Percentiles rank a stretch among this genome's conserved stretches.
These are phyloP conservation scores for Cicer yamashitae DNA, from an alignment of 306 rosid genomes.

Conservation along the genomic window DNA sequence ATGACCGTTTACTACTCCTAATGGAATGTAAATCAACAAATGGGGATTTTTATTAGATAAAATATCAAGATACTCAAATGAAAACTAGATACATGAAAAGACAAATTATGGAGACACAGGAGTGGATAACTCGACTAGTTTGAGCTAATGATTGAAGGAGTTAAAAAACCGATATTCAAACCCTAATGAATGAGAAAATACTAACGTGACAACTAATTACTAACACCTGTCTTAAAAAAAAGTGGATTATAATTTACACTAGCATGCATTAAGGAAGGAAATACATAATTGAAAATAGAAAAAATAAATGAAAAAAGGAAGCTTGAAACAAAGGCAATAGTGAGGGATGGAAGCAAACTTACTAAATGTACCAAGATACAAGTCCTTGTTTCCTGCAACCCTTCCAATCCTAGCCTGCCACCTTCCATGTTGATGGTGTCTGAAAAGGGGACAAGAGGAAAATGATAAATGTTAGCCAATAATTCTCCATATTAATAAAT, in stretches of 20 bases:
- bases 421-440: constrained; percentile 99
- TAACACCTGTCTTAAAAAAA: no score
- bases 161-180: no score
- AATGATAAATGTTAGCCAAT: constrained; percentile 48
- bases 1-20: no score
- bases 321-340: constrained; percentile 25
- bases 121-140: no score
- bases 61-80: background rate
- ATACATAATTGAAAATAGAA: background rate
- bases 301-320: constrained; percentile 2
- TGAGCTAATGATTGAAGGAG: no score
- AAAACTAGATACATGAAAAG: constrained; percentile 27
- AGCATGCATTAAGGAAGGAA: background rate
- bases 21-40: background rate
- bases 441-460: constrained; percentile 46
- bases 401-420: constrained; percentile 99
- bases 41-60: background rate
- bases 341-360: constrained; percentile 46
- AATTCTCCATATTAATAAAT: constrained; percentile 49
- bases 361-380: constrained; percentile 99
- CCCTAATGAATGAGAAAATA: no score
- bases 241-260: background rate
- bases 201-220: no score
- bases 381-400: constrained; percentile 97
- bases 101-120: background rate